These are phyloP conservation scores for Debaryomycetaceae sp. DNA, from an alignment of 1,139 yeast genomes.

Conservation along the genomic window DNA sequence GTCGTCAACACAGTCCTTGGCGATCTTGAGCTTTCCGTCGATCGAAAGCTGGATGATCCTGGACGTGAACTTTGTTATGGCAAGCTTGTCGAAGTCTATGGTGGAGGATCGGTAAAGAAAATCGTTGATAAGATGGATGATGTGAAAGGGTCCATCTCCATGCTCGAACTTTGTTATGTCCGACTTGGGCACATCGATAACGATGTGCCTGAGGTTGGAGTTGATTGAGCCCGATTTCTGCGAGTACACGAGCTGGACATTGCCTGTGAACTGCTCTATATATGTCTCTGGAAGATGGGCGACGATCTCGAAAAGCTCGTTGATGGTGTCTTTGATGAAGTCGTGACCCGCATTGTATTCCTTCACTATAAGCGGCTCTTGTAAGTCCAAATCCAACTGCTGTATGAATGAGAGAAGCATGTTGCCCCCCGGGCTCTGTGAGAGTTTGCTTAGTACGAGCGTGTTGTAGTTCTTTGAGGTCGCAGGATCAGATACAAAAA, in stretches of 20 bases:
- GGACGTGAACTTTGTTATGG: constrained; percentile 18
- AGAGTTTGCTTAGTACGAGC: constrained; percentile 6
- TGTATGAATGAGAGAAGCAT: constrained; percentile 5
- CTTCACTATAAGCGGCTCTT: constrained; percentile 13
- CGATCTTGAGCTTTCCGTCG: constrained; percentile 18
- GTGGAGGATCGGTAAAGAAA: constrained; percentile 18
- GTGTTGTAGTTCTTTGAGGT: constrained; percentile 7
- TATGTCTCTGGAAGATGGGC: not conserved
- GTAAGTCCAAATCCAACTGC: constrained; percentile 6
- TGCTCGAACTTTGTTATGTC: constrained; percentile 14
- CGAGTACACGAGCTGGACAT: constrained; percentile 13
- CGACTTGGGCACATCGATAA: constrained; percentile 19
- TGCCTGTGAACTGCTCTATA: constrained; percentile 8
- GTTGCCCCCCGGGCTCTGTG: not conserved
- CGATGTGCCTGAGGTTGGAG: constrained; percentile 18
- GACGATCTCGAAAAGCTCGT: constrained; percentile 7
- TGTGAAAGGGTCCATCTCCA: constrained; percentile 4
- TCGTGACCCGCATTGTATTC: constrained; percentile 7
- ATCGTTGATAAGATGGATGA: constrained; percentile 7
- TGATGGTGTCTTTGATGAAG: constrained; percentile 10
- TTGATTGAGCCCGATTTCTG: constrained; percentile 1
- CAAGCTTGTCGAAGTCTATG: constrained; percentile 18
- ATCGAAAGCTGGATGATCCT: constrained; percentile 17
- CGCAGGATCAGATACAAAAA: constrained; percentile 5
- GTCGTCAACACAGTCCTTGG: constrained; percentile 10